phyloP scores from a whole-genome alignment of 2,329 filamentous ascomycete genomes.

The Fusarium musae region DNA sequence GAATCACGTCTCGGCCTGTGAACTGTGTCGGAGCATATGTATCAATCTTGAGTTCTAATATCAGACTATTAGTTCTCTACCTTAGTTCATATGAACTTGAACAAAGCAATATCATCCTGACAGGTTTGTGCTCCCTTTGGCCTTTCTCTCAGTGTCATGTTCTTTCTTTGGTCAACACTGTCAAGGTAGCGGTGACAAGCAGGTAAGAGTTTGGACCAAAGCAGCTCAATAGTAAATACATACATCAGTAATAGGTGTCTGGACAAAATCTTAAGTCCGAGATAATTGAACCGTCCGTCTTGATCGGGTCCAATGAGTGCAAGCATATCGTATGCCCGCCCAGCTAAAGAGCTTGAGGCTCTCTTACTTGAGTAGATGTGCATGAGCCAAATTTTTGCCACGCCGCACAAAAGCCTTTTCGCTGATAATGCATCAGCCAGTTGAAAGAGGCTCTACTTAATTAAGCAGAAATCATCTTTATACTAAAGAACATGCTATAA shows the following conservation, averaged over 20 bases:
- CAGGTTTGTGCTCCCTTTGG: neutral
- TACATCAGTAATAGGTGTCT: neutral
- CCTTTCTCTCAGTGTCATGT: neutral
- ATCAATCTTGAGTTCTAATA: neutral
- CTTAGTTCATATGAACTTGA: neutral
- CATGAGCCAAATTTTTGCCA: neutral
- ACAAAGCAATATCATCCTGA: neutral
- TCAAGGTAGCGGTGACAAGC: neutral
- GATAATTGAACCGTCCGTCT: neutral
- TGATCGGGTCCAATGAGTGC: neutral
- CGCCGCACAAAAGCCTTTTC: neutral
- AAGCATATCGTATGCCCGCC: neutral
- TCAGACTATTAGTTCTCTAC: neutral
- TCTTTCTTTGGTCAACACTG: neutral
- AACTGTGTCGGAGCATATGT: neutral
- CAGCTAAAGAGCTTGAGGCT: neutral
- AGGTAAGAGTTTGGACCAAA: neutral
- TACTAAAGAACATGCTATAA: neutral
- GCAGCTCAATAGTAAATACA: neutral
- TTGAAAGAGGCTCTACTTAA: neutral
- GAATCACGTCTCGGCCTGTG: constrained; percentile 20
- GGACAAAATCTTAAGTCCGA: neutral
- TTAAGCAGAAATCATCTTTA: neutral
- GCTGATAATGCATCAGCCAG: neutral
- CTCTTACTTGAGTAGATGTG: neutral